Base-by-base conservation (phyloP, 2,329 filamentous ascomycete genomes). In the Neocatenulostroma microsporum region DNA sequence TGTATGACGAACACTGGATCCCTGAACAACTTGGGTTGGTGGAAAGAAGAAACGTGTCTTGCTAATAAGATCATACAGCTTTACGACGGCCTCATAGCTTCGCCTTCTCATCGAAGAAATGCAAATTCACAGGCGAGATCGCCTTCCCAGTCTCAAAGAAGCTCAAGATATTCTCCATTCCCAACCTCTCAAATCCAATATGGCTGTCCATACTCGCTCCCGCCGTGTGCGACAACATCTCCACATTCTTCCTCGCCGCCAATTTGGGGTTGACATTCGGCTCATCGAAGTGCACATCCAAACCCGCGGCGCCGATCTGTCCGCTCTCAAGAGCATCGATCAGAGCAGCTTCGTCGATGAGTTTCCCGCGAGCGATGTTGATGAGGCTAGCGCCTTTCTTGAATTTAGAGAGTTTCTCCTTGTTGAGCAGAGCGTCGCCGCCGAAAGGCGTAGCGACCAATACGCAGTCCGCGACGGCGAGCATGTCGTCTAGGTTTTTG, bases 271-370 rank as follows among this genome's bases (percentile, higher is more conserved):
- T 65, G 2, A 79, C 65, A 25, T 57, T 40, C 3, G 79, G 78
- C 55, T 84, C 80, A 44, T 69, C 49, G 6, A 69, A 68, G 51
- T 82, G 74, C 11, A 84, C 80, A 49, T 83, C 80, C 26, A 84
- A 58, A 0, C 75, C 80, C 0, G 72, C 74, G 1, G 70, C 62
- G 2, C 61, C 57, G 0, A 84, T 42, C 0, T 55, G 51, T 0
- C 72, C 73, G 3, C 56, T 50, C 36, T 78, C 70, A 11, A 84
- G 57, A 3, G 78, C 78, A 15, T 68, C 66, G 0, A 72, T 70
- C 5, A 84, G 59, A 10, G 77, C 78, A 3, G 73, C 70, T 47
- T 82, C 78, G 43, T 83, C 76, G 3, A 84, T 72, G 3, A 84
- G 63, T 20, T 68, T 70, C 0, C 80, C 80, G 8, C 79, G 63